Evolutionary conservation across 441 rosid genomes (phyloP), one percentile per base, ranked within the genome.

Genomic region (Erysimum cheiri): DNA sequence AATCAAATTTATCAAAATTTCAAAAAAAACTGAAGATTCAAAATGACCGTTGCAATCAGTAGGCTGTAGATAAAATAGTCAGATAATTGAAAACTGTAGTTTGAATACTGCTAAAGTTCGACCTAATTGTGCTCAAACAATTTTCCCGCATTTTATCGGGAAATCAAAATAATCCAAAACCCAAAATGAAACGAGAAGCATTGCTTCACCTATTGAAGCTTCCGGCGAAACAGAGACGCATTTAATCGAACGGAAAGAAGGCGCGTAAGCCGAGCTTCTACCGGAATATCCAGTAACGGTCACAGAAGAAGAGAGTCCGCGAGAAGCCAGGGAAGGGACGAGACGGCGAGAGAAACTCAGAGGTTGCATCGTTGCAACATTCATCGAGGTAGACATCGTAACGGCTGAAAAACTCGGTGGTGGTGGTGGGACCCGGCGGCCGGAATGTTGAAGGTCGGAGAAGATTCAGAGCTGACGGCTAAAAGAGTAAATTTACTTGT

Each of bases 281-380:
- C 41, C 19, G 52, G 79, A 77, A 47, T 67, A 56, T 36, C 72
- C 59, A 64, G 79, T 8, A 60, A 31, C 69, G 47, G 75, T 74
- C 43, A 49, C 13, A 10, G 70, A 78, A 49, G 79, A 75, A 43
- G 80, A 52, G 52, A 67, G 74, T 70, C 74, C 74, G 63, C 49
- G 75, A 59, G 47, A 69, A 49, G 62, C 46, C 0, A 15, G 33
- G 28, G 71, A 60, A 4, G 75, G 80, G 35, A 63, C 49, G 19
- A 77, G 22, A 12, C 86, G 74, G 70, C 71, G 79, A 41, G 88
- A 78, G 80, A 78, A 64, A 26, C 73, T 73, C 28, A 82, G 35
- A 6, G 79, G 63, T 64, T 82, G 84, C 83, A 86, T 65, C 67
- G 81, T 33, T 35, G 74, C 66, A 8, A 70, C 52, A 72, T 69